Evolutionary conservation across 768 basidiomycete genomes (phyloP).

Genomic region (Candolleomyces aberdarensis): DNA sequence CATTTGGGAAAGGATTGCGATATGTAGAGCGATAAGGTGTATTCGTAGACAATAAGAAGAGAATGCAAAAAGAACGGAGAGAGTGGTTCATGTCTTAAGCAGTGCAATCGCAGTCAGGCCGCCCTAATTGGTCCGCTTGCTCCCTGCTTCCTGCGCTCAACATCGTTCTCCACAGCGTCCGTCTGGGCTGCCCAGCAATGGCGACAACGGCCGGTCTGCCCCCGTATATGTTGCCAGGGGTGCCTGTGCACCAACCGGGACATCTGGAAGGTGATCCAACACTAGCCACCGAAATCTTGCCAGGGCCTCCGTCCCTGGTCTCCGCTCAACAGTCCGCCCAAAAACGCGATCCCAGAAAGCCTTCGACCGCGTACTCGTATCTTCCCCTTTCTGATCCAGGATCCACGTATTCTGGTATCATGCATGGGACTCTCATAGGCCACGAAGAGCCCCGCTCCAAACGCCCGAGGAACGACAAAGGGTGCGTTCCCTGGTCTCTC

Average conservation of each 20-base stretch:
- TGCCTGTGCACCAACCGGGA: conserved; percentile 69
- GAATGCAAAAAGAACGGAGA: conserved; percentile 7
- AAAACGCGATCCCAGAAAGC: conserved; percentile 82
- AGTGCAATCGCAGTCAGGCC: conserved; percentile 8
- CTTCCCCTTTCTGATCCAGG: conserved; percentile 83
- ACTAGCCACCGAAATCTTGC: conserved; percentile 87
- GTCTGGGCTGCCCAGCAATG: conserved; percentile 43
- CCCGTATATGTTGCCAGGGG: conserved; percentile 70
- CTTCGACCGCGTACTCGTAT: conserved; percentile 67
- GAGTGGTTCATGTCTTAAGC: conserved; percentile 15
- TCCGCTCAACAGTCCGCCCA: conserved; percentile 67
- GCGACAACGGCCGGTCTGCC: conserved; percentile 71
- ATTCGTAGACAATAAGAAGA: background rate
- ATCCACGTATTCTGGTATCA: conserved; percentile 80
- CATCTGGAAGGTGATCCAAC: conserved; percentile 81
- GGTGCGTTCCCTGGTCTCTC: conserved; percentile 44
- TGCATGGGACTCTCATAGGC: conserved; percentile 60
- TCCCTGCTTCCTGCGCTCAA: conserved; percentile 27
- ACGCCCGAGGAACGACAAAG: conserved; percentile 69
- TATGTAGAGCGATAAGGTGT: conserved; percentile 1
- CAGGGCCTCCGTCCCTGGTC: conserved; percentile 76
- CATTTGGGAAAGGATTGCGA: background rate
- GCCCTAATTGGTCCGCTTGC: conserved; percentile 36
- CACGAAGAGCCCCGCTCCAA: conserved; percentile 70
- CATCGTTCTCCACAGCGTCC: conserved; percentile 23